Base-by-base conservation (phyloP, 441 rosid species). In the Flueggea neowawraea region DNA sequence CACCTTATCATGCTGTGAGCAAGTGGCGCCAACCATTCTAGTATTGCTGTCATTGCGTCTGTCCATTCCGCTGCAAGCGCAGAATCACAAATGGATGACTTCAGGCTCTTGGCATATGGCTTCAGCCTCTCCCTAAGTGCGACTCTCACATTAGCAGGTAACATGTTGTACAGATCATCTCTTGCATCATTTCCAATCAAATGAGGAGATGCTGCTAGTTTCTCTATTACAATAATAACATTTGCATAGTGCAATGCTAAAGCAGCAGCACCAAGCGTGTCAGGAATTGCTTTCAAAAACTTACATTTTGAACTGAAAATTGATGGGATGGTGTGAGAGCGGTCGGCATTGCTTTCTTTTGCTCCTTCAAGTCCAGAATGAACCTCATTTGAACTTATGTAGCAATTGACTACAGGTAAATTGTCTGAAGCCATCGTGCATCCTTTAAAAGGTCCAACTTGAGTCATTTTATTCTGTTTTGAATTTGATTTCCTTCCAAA, bases 1-100 rank as follows among this genome's bases (percentile, higher is more conserved):
- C 99, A 95, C 66, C 91, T 73, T 54, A 91, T 86, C 99, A 95
- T 95, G 78, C 82, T 95, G 74, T 95, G 98, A 68, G 99, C 99
- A 53, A 95, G 88, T 13, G 99, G 99, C 28, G 91, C 90, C 74
- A 95, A 58, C 99, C 99, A 95, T 61, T 91, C 96, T 68, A 95
- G 67, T 61, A 86, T 95, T 28, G 88, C 56, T 4, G 90, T 49
- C 75, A 95, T 82, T 48, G 96, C 96, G 2, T 80, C 87, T 13
- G 80, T 89, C 99, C 99, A 91, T 52, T 91, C 96, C 11, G 73
- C 83, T 6, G 95, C 99, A 63, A 95, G 98, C 60, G 33, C 71
- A 16, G 89, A 60, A 69, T 91, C 91, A 65, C 74, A 85, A 69
- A 52, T 74, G 12, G 87, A 75, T 11, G 93, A 78, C 50, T 74